Evolutionary conservation across 345 rosid genomes (phyloP).

Genomic region (Cardamine occulta): DNA sequence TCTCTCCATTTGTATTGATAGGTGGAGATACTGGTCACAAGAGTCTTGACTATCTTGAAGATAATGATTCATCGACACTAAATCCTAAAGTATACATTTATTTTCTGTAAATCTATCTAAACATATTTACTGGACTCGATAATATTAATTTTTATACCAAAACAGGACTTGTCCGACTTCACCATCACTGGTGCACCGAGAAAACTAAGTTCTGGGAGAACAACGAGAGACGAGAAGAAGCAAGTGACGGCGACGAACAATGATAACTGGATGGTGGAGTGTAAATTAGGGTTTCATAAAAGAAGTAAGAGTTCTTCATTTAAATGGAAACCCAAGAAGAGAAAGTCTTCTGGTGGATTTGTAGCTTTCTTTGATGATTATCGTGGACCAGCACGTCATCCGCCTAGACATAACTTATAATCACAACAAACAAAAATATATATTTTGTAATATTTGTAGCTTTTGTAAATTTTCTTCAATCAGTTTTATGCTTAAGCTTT

Average conservation of each 20-base stretch:
- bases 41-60: slow-evolving; percentile 10
- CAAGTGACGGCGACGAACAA: background rate
- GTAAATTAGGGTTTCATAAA: slow-evolving; percentile 36
- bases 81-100: background rate
- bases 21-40: slow-evolving; percentile 24
- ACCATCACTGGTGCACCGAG: background rate
- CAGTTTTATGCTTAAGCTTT: background rate
- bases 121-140: too few relatives aligned
- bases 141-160: too few relatives aligned
- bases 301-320: slow-evolving; percentile 35
- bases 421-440: background rate
- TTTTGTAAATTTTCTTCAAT: background rate
- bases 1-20: slow-evolving; percentile 12
- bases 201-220: slow-evolving; percentile 25
- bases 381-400: slow-evolving; percentile 40
- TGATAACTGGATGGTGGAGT: slow-evolving; percentile 15
- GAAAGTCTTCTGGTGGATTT: slow-evolving; percentile 28
- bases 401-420: slow-evolving; percentile 40
- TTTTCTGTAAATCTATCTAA: background rate
- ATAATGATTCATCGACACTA: slow-evolving; percentile 12
- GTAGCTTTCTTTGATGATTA: slow-evolving; percentile 37
- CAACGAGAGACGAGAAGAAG: slow-evolving; percentile 3
- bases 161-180: too few relatives aligned
- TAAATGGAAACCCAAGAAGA: slow-evolving; percentile 38
- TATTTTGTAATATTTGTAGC: slow-evolving; percentile 20